Evolutionary conservation across 1,284 basidiomycete species (phyloP).

Genomic region (Tylopilus orsonianus): DNA sequence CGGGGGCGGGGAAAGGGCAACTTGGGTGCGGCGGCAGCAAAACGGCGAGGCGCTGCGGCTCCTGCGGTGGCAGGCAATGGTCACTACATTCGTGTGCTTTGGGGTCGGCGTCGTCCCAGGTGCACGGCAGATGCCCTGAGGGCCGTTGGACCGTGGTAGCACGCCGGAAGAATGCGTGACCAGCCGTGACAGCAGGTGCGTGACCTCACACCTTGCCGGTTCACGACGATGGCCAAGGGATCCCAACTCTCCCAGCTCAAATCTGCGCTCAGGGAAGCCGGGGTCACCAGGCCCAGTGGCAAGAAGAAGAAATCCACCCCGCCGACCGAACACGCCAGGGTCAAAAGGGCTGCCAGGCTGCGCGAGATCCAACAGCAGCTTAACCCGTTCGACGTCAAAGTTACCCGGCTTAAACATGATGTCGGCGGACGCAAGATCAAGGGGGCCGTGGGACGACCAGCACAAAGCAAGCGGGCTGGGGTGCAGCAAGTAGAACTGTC

Average conservation of each 20-base stretch:
- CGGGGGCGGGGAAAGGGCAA: not conserved
- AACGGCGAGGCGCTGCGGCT: not conserved
- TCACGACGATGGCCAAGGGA: constrained; percentile 55
- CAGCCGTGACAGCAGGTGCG: constrained; percentile 8
- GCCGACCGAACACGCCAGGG: constrained; percentile 73
- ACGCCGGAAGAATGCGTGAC: too few species aligned
- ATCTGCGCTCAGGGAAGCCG: constrained; percentile 74
- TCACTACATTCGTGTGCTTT: not conserved
- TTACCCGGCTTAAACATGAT: constrained; percentile 90
- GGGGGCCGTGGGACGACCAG: constrained; percentile 81
- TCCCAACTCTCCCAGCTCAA: constrained; percentile 90
- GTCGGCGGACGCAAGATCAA: constrained; percentile 86
- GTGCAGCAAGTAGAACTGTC: constrained; percentile 74
- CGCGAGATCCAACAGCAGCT: constrained; percentile 82
- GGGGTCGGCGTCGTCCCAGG: not conserved
- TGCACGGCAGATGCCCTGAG: too few species aligned
- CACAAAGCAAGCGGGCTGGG: constrained; percentile 83
- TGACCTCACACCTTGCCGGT: constrained; percentile 4
- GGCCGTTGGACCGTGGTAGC: too few species aligned
- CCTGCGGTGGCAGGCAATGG: not conserved
- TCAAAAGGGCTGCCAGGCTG: constrained; percentile 77
- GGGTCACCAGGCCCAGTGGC: constrained; percentile 60
- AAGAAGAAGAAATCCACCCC: constrained; percentile 68
- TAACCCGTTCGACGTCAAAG: constrained; percentile 93
- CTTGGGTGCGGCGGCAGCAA: not conserved